A percentile compares a stretch with the other conserved stretches of the same genome.
Evolutionary conservation across 345 rosid species (phyloP).

Genomic region (Camelina sativa): DNA sequence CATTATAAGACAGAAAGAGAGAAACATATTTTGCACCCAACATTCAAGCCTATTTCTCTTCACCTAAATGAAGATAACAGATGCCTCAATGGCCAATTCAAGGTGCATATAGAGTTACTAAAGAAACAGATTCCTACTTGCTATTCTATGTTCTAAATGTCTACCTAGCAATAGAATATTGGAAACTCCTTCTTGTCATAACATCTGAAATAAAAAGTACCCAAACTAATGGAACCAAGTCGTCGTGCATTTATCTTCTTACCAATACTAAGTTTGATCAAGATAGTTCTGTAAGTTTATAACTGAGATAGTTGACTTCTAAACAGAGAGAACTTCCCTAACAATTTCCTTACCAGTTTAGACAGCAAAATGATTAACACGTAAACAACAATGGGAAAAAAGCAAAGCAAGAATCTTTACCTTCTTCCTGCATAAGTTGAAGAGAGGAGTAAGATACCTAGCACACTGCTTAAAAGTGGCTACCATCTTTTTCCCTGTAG

Average conservation of each 20-base stretch:
- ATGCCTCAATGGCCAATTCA: constrained; percentile 5
- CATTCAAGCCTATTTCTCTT: not conserved
- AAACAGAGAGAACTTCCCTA: not conserved
- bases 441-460: constrained; percentile 81
- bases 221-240: constrained; percentile 11
- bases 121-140: not conserved
- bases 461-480: constrained; percentile 99
- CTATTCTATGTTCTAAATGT: not conserved
- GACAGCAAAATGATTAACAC: not conserved
- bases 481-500: constrained; percentile 87
- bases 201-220: constrained; percentile 23
- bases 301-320: constrained; percentile 6
- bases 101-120: constrained; percentile 13
- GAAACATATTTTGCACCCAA: constrained; percentile 3
- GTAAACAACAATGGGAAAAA: constrained; percentile 1
- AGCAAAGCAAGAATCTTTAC: constrained; percentile 48
- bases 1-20: constrained; percentile 1
- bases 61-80: constrained; percentile 6
- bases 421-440: constrained; percentile 99
- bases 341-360: constrained; percentile 4
- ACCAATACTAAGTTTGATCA: constrained; percentile 15
- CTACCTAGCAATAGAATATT: not conserved
- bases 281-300: not conserved
- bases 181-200: not conserved
- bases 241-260: constrained; percentile 4